Base-by-base conservation (phyloP, 495 filamentous ascomycete species). In the Hyphodiscus hymeniophilus region DNA sequence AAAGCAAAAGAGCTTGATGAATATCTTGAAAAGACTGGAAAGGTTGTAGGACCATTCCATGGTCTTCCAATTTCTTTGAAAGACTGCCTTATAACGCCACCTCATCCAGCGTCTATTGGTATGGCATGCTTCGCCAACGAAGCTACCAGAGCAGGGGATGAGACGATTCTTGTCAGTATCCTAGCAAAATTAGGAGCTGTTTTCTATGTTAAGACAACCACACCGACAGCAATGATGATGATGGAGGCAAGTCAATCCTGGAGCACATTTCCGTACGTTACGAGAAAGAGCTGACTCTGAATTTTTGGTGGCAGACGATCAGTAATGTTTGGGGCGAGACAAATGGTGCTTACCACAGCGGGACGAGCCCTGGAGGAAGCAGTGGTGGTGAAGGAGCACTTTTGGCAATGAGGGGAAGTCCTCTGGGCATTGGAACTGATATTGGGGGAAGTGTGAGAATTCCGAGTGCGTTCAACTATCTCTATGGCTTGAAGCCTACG, bases 371-470 rank as follows among this genome's bases (percentile, higher is more conserved):
- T n/a, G 78, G 78, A 2, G 78, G 78, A 1, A 81, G 75, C 51
- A 75, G 74, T 3, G 82, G 84, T 22, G 84, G 88, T 11, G 78
- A 83, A 51, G 79, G 72, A 2, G 76, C 73, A 22, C 60, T 81
- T 26, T 64, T 81, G 33, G 75, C 68, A 1, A 59, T 82, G 43
- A 64, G 61, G 26, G 78, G 79, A 8, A 79, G 72, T 31, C 66
- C 77, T 0, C 59, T 65, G 15, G 79, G 79, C 0, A 71, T 82
- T 54, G 79, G 80, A 0, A 86, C 83, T 7, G 84, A 89, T 64
- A 84, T 88, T 49, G 84, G 84, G 0, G 84, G 84, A 3, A 77
- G 70, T 50, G 74, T 88, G 16, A 68, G 84, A 0, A 77, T 85
- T 42, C 84, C 84, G 1, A 71, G 79, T 21, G 74, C 71, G 1